Base-by-base conservation (phyloP, 805 yeast species). In the Zygotorulaspora chibaensis region DNA sequence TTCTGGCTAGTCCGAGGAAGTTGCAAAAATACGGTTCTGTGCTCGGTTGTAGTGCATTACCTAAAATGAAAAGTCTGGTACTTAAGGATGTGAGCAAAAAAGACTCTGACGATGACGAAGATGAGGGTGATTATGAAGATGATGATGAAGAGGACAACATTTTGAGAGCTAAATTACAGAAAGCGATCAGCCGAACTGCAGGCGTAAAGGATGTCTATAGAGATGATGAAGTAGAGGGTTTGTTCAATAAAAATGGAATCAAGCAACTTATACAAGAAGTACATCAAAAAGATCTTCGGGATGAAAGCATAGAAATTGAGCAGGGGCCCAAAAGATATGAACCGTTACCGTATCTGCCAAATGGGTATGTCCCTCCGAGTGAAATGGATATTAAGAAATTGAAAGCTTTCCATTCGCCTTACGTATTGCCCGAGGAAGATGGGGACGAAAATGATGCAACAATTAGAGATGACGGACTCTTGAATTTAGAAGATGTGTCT, bases 341-440 rank as follows among this genome's bases (percentile, higher is more conserved):
- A 2, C 74, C 69, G 17, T 50, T 71, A 18, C 70, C 73, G 2
- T 71, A 74, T 48, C 58, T 66, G 5, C 83, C 84, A 20, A 53
- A 65, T 50, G 73, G 71, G 34, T 63, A 71, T 50, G 71, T 70
- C n/a, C 71, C 74, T 1, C 63, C 75, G 26, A 56, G 64, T 9
- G 54, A 59, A 3, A 61, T 61, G 45, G 67, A 69, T 56, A 15
- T 64, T 46, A 47, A 41, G 25, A 53, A 59, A 50, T 45, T 65
- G 53, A 50, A 56, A 28, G 46, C 58, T 23, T 44, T 52, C 52
- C 17, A 46, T 25, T 41, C 62, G 40, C 47, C 61, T 38, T 50
- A 43, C 20, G 12, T 17, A 33, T 20, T 33, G 50, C 15, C 38
- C 34, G 45, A 44, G 34, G 56, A 51, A n/a, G 48, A 45, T 1